A percentile compares a stretch with the other conserved stretches of the same genome.
Evolutionary conservation across 1,284 basidiomycete genomes (phyloP).

Genomic region (Psilocybe mexicana): DNA sequence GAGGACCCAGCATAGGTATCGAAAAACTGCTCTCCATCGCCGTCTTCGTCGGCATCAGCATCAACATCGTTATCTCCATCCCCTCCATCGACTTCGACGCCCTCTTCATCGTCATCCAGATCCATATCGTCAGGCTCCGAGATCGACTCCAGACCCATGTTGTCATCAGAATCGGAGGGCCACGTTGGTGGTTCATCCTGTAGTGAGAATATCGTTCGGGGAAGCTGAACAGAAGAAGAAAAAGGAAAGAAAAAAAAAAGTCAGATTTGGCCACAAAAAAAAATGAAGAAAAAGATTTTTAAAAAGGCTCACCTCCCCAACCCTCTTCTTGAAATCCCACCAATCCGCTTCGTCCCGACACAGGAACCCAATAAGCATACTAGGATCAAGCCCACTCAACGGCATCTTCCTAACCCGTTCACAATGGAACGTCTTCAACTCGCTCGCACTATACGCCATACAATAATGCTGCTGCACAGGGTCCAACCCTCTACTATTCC

Average conservation of each 20-base stretch:
- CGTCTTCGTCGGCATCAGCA: constrained; percentile 24
- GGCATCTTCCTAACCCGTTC: constrained; percentile 94
- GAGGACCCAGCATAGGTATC: constrained; percentile 43
- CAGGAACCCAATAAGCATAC: constrained; percentile 95
- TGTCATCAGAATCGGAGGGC: constrained; percentile 72
- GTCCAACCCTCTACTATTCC: constrained; percentile 12
- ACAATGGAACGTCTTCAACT: constrained; percentile 91
- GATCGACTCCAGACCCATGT: constrained; percentile 63
- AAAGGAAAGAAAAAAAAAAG: constrained; percentile 11
- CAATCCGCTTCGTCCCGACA: constrained; percentile 83
- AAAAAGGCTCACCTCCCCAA: constrained; percentile 61
- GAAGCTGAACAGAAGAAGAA: constrained; percentile 44
- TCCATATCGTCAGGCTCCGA: constrained; percentile 31
- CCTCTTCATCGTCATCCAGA: constrained; percentile 25
- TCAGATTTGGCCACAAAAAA: not conserved
- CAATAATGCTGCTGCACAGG: constrained; percentile 41
- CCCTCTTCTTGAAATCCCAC: constrained; percentile 76
- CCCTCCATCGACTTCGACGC: constrained; percentile 19
- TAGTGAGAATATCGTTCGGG: constrained; percentile 78
- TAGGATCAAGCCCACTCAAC: constrained; percentile 88
- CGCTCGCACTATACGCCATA: constrained; percentile 49
- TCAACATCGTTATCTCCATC: constrained; percentile 45
- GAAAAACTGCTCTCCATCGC: constrained; percentile 43
- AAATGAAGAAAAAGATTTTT: no score
- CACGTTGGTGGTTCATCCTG: constrained; percentile 86